Percentiles rank a stretch among this genome's conserved stretches.
These are phyloP conservation scores for Juncus effusus DNA, from an alignment of 176 grass and related monocot species.

Conservation along the genomic window DNA sequence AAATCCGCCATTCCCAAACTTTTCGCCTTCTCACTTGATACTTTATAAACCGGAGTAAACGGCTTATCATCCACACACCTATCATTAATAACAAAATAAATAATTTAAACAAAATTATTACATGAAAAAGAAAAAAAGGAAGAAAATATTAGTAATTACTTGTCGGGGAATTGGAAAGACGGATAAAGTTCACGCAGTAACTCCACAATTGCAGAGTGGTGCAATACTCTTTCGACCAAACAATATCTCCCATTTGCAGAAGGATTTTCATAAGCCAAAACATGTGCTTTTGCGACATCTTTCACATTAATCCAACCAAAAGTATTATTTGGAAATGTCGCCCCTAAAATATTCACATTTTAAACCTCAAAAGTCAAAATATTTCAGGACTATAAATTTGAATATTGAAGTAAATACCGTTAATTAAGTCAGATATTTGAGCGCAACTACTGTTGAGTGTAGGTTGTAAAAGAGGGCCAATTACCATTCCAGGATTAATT, in stretches of 20 bases:
- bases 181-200: constrained; percentile 33
- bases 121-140: too few species aligned
- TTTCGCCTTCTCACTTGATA: constrained; percentile 16
- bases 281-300: constrained; percentile 24
- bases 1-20: constrained; percentile 22
- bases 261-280: constrained; percentile 26
- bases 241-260: constrained; percentile 27
- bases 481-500: constrained; percentile 34
- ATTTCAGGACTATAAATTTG: too few species aligned
- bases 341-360: too few species aligned
- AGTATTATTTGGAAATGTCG: constrained; percentile 7
- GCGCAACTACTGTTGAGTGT: constrained; percentile 18
- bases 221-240: constrained; percentile 28
- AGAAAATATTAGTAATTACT: neutral
- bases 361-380: too few species aligned
- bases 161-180: constrained; percentile 16
- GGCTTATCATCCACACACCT: constrained; percentile 33
- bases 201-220: constrained; percentile 28
- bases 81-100: neutral
- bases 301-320: constrained; percentile 28
- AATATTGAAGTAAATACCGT: neutral
- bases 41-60: constrained; percentile 8
- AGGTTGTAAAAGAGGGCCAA: constrained; percentile 38
- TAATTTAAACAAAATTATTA: neutral
- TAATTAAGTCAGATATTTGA: constrained; percentile 14